phyloP scores from a whole-genome alignment of 345 rosid species.

The Eucalyptus albens region DNA sequence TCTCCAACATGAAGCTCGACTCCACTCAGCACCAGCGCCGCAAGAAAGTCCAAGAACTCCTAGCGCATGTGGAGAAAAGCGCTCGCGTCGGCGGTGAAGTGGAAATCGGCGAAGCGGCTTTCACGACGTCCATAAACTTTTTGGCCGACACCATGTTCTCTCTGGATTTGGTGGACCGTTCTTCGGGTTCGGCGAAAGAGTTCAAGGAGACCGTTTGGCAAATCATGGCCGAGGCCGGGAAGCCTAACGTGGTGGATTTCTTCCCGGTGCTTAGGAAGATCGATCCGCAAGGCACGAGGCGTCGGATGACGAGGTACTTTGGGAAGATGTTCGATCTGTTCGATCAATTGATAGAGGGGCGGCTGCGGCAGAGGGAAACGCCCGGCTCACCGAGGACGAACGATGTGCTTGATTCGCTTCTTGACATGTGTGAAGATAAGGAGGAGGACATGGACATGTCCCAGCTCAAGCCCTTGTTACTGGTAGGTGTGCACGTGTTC shows the following conservation, averaged over 20 bases:
- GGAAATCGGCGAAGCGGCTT: slow-evolving; percentile 23
- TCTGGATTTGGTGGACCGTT: slow-evolving; percentile 15
- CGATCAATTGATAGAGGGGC: neutral
- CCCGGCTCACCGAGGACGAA: neutral
- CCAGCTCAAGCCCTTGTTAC: neutral
- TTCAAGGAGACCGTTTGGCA: slow-evolving; percentile 15
- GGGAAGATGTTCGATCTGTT: neutral
- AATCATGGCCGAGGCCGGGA: slow-evolving; percentile 13
- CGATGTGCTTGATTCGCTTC: slow-evolving; percentile 11
- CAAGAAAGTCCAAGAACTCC: slow-evolving; percentile 2
- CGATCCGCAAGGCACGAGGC: slow-evolving; percentile 24
- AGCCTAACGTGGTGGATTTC: slow-evolving; percentile 18
- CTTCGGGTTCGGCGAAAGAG: neutral
- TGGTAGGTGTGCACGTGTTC: neutral
- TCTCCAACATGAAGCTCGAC: slow-evolving; percentile 4
- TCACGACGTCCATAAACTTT: slow-evolving; percentile 18
- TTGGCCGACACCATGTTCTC: slow-evolving; percentile 32
- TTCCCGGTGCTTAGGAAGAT: slow-evolving; percentile 12
- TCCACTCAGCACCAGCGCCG: neutral
- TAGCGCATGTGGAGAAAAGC: neutral
- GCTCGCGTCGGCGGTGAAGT: slow-evolving; percentile 10
- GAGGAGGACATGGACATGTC: neutral
- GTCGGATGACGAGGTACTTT: neutral
- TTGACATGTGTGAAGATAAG: neutral
- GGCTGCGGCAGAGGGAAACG: neutral